Conservation (phyloP, 2,329 filamentous ascomycete genomes). For the Allantophomopsis lycopodina region DNA sequence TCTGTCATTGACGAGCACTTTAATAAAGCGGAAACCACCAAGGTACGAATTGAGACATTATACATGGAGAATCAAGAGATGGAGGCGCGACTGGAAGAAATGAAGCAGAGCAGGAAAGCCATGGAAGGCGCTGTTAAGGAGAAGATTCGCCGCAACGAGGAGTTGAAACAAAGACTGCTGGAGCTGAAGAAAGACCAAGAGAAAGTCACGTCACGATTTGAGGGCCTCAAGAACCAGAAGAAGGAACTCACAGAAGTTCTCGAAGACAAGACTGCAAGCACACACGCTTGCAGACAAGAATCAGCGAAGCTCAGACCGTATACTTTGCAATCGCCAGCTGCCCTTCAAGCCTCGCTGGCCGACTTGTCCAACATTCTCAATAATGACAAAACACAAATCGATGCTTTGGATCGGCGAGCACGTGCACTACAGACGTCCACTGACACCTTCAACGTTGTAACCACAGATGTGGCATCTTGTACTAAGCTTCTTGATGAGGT, state of each 20-base stretch:
- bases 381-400: conserved; percentile 72
- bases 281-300: conserved; percentile 65
- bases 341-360: conserved; percentile 66
- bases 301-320: conserved; percentile 84
- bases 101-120: conserved; percentile 64
- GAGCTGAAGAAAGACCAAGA: conserved; percentile 75
- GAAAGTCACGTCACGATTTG: conserved; percentile 66
- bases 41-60: conserved; percentile 74
- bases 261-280: conserved; percentile 58
- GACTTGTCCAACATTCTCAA: conserved; percentile 70
- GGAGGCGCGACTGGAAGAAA: conserved; percentile 64
- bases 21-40: conserved; percentile 78
- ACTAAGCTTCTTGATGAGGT: conserved; percentile 86
- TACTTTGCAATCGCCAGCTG: conserved; percentile 74
- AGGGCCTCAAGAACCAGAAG: conserved; percentile 73
- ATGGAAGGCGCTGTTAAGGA: conserved; percentile 74
- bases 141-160: conserved; percentile 75
- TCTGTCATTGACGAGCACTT: conserved; percentile 84
- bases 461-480: conserved; percentile 74
- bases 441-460: conserved; percentile 77
- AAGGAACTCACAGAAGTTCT: conserved; percentile 56
- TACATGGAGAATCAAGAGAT: conserved; percentile 80
- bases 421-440: conserved; percentile 82
- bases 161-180: conserved; percentile 68
- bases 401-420: conserved; percentile 74